Evolutionary conservation across 495 filamentous ascomycete species (phyloP), one percentile per base, ranked within the genome.

Genomic region (Podospora pseudopauciseta): DNA sequence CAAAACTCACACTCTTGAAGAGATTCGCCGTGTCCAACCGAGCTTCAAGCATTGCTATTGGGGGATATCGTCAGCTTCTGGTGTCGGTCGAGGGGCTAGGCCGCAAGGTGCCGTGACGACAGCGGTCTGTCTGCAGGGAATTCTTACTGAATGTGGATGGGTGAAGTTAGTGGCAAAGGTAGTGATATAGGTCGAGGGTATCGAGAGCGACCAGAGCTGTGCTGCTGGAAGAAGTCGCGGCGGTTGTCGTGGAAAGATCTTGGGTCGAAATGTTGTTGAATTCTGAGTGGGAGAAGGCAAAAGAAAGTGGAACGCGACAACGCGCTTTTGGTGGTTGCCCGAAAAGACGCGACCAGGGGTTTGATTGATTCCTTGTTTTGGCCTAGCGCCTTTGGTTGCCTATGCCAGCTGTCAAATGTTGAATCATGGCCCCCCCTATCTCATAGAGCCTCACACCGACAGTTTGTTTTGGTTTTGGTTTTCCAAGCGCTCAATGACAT

Each of bases 21-120:
- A 97, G 87, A 77, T 87, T 85, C 27, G 95, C 95, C 85, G 97
- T 93, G 78, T 97, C 93, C 78, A 99, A 84, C 73, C 94, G 89
- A 85, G 95, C 95, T 86, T 99, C 95, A 81, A 99, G 87, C 95
- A 99, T 84, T 60, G 69, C 77, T 80, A 69, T 60, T 20, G 34
- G 39, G 39, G 39, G 2, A 49, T 49, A 16, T 49, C 15, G 39
- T 49, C 39, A 49, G 39, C 39, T 49, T 49, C 39, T 11, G 39
- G 39, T 6, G 15, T 49, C 15, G 9, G 39, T 49, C 39, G 39
- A 27, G 58, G 20, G 20, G 58, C 30, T 11, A 60, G 23, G 20
- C 15, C 58, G 58, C 23, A 19, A 57, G 54, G 19, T 59, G 19
- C 19, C 56, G 20, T 20, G 56, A 27, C 26, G 19, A 20, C 19